phyloP scores from a whole-genome alignment of 805 yeast species.

The Zygoascus flipseniorum region DNA sequence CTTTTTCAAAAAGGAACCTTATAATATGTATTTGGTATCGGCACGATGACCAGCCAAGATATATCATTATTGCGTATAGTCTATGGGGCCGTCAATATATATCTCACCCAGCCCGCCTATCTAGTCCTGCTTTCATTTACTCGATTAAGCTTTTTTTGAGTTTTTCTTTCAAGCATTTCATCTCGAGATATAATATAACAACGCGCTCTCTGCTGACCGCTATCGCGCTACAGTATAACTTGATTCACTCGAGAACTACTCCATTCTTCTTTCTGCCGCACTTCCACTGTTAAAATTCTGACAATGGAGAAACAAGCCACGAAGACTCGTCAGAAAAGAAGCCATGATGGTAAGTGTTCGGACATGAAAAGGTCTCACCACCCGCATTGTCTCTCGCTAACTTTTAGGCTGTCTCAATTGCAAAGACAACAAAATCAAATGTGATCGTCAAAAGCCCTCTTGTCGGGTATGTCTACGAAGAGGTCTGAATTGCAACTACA shows the following conservation, averaged over 20 bases:
- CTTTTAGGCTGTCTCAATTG: constrained; percentile 2
- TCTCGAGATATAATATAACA: neutral
- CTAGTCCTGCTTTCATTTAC: neutral
- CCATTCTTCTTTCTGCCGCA: too few species aligned
- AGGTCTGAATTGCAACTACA: neutral
- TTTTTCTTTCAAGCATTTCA: neutral
- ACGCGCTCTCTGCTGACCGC: too few species aligned
- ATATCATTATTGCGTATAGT: neutral
- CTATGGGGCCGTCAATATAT: neutral
- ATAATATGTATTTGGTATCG: neutral
- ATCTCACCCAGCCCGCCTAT: neutral
- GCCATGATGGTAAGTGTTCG: neutral
- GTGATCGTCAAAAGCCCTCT: constrained; percentile 1
- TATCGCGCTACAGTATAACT: too few species aligned
- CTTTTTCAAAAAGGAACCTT: neutral
- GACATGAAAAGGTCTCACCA: neutral
- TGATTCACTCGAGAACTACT: too few species aligned
- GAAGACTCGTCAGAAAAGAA: neutral
- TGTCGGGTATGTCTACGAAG: neutral
- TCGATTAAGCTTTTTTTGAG: neutral
- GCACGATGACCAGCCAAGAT: neutral
- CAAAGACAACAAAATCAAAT: neutral
- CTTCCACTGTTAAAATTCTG: too few species aligned
- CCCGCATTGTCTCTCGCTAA: neutral
- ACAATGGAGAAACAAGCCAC: neutral